These are phyloP conservation scores for Citrus inodora DNA, from an alignment of 345 rosid species.

Conservation along the genomic window DNA sequence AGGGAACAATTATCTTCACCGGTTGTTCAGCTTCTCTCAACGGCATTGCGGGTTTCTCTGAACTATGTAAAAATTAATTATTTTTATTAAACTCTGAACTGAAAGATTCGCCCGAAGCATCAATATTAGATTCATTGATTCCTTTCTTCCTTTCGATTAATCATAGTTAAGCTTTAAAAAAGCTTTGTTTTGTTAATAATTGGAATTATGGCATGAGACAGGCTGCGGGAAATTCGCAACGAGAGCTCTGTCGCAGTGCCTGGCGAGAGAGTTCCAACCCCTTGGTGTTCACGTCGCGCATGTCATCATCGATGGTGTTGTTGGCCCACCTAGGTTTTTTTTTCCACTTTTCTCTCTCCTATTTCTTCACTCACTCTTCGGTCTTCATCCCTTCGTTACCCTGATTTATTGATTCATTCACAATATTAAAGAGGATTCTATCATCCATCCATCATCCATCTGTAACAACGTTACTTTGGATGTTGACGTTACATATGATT, in stretches of 20 bases:
- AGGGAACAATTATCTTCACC: constrained; percentile 85
- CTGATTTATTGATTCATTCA: too few relatives aligned
- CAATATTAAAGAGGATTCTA: neutral
- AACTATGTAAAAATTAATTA: constrained; percentile 48
- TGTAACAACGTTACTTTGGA: neutral
- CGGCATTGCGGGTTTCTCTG: constrained; percentile 84
- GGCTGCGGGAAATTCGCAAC: constrained; percentile 92
- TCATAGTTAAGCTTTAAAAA: neutral
- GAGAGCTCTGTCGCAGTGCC: constrained; percentile 80
- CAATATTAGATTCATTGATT: neutral
- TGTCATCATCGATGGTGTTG: constrained; percentile 73
- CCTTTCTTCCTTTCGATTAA: neutral
- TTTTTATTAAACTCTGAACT: too few relatives aligned
- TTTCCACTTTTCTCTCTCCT: too few relatives aligned
- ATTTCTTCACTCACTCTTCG: neutral
- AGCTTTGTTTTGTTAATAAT: neutral
- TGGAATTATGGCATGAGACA: constrained; percentile 12
- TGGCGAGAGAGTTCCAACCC: constrained; percentile 77
- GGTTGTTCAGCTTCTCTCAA: constrained; percentile 91
- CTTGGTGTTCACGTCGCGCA: constrained; percentile 88
- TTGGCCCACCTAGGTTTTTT: constrained; percentile 68
- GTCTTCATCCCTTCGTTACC: too few relatives aligned
- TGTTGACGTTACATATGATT: neutral
- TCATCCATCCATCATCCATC: too few relatives aligned
- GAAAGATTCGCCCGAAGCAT: neutral